Evolutionary conservation across 371 early-diverging fungal genomes (phyloP).

Genomic region (Mucor irregularis): DNA sequence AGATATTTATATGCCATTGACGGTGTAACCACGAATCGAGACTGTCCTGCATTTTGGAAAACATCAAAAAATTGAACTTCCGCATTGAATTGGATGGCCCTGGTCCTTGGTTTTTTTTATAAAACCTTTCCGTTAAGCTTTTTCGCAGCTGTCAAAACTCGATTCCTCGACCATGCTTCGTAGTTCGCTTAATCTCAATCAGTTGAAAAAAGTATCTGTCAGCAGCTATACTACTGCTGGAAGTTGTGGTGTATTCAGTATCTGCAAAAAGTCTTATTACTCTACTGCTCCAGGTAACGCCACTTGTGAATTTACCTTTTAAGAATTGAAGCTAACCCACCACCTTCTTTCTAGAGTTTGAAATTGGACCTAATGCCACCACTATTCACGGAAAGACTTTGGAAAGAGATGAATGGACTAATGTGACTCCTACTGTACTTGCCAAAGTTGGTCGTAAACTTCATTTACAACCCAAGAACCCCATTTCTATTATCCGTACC

Average conservation of each 20-base stretch:
- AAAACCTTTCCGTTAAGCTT: too few relatives aligned
- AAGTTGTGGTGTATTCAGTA: not conserved
- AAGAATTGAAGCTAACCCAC: not conserved
- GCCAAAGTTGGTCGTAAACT: constrained; percentile 77
- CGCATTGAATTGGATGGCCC: too few relatives aligned
- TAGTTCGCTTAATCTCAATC: not conserved
- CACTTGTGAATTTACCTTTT: too few relatives aligned
- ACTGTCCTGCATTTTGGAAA: too few relatives aligned
- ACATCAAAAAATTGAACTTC: too few relatives aligned
- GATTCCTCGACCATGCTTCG: constrained; percentile 5
- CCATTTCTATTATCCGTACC: constrained; percentile 82
- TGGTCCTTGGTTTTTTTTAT: too few relatives aligned
- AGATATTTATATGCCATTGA: too few relatives aligned
- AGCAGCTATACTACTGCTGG: constrained; percentile 1
- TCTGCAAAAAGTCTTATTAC: not conserved
- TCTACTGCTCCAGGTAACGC: not conserved
- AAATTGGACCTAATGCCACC: constrained; percentile 26
- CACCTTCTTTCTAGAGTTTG: constrained; percentile 14
- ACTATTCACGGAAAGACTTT: constrained; percentile 56
- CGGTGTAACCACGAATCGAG: too few relatives aligned
- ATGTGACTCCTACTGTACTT: constrained; percentile 77
- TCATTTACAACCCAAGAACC: constrained; percentile 83
- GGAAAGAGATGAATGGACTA: constrained; percentile 73
- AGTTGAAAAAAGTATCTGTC: not conserved
- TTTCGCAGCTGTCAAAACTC: not conserved